Conservation (phyloP, 78 protist species). For the Dictyostelium firmibasis region DNA sequence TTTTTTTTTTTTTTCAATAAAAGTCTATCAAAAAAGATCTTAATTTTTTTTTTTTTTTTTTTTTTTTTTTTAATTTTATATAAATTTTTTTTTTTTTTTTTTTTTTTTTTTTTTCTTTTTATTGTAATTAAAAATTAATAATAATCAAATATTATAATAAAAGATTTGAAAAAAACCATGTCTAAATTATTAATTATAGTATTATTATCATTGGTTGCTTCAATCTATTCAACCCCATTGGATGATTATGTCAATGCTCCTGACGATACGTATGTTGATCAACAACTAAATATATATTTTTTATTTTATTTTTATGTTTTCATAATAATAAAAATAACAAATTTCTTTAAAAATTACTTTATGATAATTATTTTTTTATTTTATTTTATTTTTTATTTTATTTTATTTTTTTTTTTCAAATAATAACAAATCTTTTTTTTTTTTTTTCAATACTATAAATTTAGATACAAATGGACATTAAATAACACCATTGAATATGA, state of each 20-base stretch:
- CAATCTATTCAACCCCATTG: slow-evolving; percentile 43
- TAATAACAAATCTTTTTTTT: neutral
- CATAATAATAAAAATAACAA: neutral
- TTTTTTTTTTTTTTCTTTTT: neutral
- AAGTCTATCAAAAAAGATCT: neutral
- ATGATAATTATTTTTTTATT: neutral
- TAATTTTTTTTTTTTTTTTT: neutral
- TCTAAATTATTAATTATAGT: neutral
- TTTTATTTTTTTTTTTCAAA: neutral
- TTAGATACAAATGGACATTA: slow-evolving; percentile 73
- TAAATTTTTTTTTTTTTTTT: neutral
- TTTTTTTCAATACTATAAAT: neutral
- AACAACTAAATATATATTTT: neutral
- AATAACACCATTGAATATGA: slow-evolving; percentile 27
- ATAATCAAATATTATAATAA: neutral
- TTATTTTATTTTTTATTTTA: neutral
- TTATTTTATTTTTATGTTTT: neutral
- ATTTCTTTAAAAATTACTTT: neutral
- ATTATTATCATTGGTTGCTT: neutral
- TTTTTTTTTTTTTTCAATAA: neutral
- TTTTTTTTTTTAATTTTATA: neutral
- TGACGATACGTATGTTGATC: slow-evolving; percentile 32
- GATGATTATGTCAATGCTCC: slow-evolving; percentile 75
- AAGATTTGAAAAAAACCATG: neutral
- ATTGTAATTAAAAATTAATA: neutral